Percentiles rank a stretch among this genome's conserved stretches.
Conservation (phyloP, 108 stramenopile species). For the Cyclotella atomus region DNA sequence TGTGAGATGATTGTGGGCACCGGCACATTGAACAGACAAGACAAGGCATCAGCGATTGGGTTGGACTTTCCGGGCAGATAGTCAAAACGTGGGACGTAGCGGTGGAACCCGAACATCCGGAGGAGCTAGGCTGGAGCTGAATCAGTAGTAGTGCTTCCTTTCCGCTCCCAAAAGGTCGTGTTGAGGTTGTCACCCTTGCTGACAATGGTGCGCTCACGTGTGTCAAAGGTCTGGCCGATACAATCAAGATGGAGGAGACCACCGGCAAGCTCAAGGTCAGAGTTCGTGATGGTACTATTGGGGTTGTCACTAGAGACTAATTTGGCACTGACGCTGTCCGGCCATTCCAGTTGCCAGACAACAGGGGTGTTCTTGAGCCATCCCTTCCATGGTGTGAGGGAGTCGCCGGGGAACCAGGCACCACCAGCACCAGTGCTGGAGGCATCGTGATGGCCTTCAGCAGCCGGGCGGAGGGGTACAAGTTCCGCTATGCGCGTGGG, state of each 20-base stretch:
- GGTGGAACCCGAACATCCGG: constrained; percentile 45
- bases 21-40: constrained; percentile 45
- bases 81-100: constrained; percentile 24
- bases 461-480: constrained; percentile 35
- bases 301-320: constrained; percentile 33
- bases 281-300: constrained; percentile 38
- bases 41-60: constrained; percentile 34
- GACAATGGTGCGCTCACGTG: constrained; percentile 24
- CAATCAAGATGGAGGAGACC: constrained; percentile 53
- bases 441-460: constrained; percentile 48
- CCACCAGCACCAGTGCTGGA: constrained; percentile 44
- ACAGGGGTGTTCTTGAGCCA: constrained; percentile 15
- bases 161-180: constrained; percentile 27
- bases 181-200: constrained; percentile 37
- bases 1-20: constrained; percentile 39
- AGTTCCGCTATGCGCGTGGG: constrained; percentile 52
- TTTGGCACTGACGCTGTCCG: neutral
- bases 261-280: constrained; percentile 49
- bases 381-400: neutral
- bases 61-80: constrained; percentile 31
- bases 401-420: constrained; percentile 40
- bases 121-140: constrained; percentile 52
- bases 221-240: constrained; percentile 25
- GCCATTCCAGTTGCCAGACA: constrained; percentile 45
- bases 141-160: constrained; percentile 29